Base-by-base conservation (phyloP, 257 asterid genomes). In the Asclepias syriaca region DNA sequence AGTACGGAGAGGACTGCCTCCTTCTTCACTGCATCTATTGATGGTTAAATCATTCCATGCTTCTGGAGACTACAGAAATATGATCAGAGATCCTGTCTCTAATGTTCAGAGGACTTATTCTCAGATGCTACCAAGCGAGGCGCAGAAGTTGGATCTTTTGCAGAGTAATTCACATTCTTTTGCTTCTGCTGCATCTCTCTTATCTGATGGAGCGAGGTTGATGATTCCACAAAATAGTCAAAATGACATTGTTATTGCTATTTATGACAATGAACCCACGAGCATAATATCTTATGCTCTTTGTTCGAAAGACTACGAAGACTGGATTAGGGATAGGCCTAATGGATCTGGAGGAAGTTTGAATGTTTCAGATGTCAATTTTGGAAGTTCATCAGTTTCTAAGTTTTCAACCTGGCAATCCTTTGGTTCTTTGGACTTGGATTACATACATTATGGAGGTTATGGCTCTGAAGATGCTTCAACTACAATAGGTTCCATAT, bases 201-300 rank as follows among this genome's bases (percentile, higher is more conserved):
- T 88, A 66, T 90, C 96, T 22, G 88, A 89, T 70, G 99, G 97
- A 65, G 93, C 92, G 46, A 83, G 97, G 70, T 63, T 94, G 78
- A 88, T 89, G 89, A 82, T 84, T 56, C 78, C 78, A 46, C 86
- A 82, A 50, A 84, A 81, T 14, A 78, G 87, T 46, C 83, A 79
- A 27, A 79, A 73, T 60, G 89, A 88, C 34, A 58, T 87, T 29
- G 78, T 87, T 7, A 43, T 95, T 49, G 77, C 89, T 69, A 86
- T 92, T 67, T 92, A 88, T 48, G 99, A 95, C 39, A 77, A 87
- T 2, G 99, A 95, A 86, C 98, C 97, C 4, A 86, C 96, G 1
- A 95, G 98, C 87, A 82, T 92, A 59, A 90, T 95, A 71, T 84
- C 96, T 0, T 95, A 87, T 45, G 96, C 90, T 19, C 91, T 95